These are phyloP conservation scores for Acanthochlamys bracteata DNA, from an alignment of 106 monocot genomes.

Conservation along the genomic window DNA sequence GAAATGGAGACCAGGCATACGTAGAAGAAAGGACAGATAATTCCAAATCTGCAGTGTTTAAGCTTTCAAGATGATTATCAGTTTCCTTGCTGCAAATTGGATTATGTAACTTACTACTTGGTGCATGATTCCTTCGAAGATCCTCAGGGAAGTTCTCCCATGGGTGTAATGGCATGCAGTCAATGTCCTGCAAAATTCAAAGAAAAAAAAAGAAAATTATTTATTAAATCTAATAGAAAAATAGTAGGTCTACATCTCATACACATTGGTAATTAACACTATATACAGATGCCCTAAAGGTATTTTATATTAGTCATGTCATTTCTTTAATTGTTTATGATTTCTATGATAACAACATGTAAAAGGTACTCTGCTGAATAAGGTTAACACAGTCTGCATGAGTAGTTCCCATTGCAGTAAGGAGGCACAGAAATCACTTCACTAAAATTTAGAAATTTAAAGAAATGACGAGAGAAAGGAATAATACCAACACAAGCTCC, in stretches of 20 bases:
- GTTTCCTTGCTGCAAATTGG: slow-evolving; percentile 23
- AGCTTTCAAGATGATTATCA: slow-evolving; percentile 35
- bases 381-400: too few species aligned
- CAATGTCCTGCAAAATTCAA: slow-evolving; percentile 58
- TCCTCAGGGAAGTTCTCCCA: slow-evolving; percentile 78
- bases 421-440: too few species aligned
- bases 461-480: neutral
- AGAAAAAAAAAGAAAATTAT: neutral
- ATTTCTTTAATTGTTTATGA: neutral
- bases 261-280: neutral
- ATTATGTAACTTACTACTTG: slow-evolving; percentile 38
- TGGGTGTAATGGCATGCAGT: slow-evolving; percentile 82
- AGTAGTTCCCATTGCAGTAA: too few species aligned
- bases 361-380: neutral
- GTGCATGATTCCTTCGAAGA: slow-evolving; percentile 45
- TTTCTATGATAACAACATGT: neutral
- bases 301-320: neutral
- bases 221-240: neutral
- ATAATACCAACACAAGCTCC: slow-evolving; percentile 78
- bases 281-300: neutral
- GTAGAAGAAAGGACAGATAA: slow-evolving; percentile 44
- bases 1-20: slow-evolving; percentile 57
- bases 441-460: neutral
- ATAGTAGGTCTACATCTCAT: neutral
- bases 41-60: slow-evolving; percentile 27